These are phyloP conservation scores for Talaromyces stipitatus DNA, from an alignment of 495 filamentous ascomycete genomes.

Conservation along the genomic window DNA sequence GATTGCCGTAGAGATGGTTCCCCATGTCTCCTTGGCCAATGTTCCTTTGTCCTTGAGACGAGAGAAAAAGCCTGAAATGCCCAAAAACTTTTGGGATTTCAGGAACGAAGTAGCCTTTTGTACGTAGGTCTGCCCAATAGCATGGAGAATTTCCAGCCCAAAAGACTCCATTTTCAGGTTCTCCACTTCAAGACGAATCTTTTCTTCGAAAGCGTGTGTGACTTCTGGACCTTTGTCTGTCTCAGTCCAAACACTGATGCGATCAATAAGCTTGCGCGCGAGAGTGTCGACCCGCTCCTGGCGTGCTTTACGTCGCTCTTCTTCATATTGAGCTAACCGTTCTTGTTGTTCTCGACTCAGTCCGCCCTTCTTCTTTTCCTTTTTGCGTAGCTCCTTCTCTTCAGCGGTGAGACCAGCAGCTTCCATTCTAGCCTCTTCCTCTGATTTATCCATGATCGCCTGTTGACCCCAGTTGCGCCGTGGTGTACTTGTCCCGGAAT, in stretches of 20 bases:
- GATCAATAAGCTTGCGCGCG: slow-evolving; percentile 75
- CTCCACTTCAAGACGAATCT: slow-evolving; percentile 92
- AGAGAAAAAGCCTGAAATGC: slow-evolving; percentile 89
- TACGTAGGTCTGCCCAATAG: slow-evolving; percentile 83
- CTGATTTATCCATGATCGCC: slow-evolving; percentile 80
- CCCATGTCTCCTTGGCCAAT: slow-evolving; percentile 96
- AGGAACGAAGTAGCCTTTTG: slow-evolving; percentile 80
- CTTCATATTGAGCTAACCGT: slow-evolving; percentile 79
- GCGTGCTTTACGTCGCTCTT: slow-evolving; percentile 74
- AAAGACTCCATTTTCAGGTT: slow-evolving; percentile 99
- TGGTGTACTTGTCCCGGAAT: slow-evolving; percentile 61
- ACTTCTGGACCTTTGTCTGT: slow-evolving; percentile 84
- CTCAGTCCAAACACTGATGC: slow-evolving; percentile 94
- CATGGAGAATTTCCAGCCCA: slow-evolving; percentile 92
- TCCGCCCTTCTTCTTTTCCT: slow-evolving; percentile 83
- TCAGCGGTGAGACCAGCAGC: slow-evolving; percentile 65
- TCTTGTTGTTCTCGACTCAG: slow-evolving; percentile 86
- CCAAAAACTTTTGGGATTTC: slow-evolving; percentile 93
- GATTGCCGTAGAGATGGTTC: slow-evolving; percentile 93
- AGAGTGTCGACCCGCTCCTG: slow-evolving; percentile 85
- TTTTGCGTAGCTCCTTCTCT: slow-evolving; percentile 68
- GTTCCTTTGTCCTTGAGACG: slow-evolving; percentile 95
- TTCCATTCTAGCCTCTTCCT: slow-evolving; percentile 70
- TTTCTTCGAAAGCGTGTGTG: slow-evolving; percentile 82
- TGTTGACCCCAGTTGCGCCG: slow-evolving; percentile 63